Evolutionary conservation across 257 asterid genomes (phyloP), one percentile per base, ranked within the genome.

Genomic region (Avicennia marina): DNA sequence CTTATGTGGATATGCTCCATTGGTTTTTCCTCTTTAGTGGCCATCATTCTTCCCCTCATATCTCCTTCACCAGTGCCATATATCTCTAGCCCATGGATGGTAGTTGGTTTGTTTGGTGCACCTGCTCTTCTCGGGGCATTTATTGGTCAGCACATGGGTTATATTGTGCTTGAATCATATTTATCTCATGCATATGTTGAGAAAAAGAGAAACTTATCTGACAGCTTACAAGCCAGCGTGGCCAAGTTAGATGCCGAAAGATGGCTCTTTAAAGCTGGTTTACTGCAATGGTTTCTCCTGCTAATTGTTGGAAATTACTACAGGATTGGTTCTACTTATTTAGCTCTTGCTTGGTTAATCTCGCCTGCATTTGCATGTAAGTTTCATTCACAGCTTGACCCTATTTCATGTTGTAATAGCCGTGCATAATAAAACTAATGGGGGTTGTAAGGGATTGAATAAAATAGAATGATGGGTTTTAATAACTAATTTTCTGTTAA

Each of bases 301-400:
- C 64, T 91, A 70, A 67, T 67, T 24, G 75, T 75, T 27, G 98
- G 98, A 45, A 78, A 74, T 69, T 85, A 78, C 68, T 86, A 69
- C 73, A 76, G 64, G 79, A 67, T 89, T 27, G 95, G 97, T 49
- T 70, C 90, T 60, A 65, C 95, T 25, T 91, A 88, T 75, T 39
- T 91, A 42, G 98, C 98, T 62, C 64, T 83, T 50, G 80, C 74
- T 77, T 91, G 98, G 98, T 73, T 89, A 60, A 86, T 75, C 20
- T 63, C 85, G 33, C 98, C 98, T 25, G 97, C 97, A 66, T 85
- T 91, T 79, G 93, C 98, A 43, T 91, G 98, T 91, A 82, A 88
- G 98, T 83, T 61, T 22, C 56, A 2, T 44, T 51, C 29, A 13
- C 64, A 24, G 42, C 41, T 39, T 69, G 17, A 25, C 18, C 50